Evolutionary conservation across 163 green algal species (phyloP).

Genomic region (Chlorella variabilis): DNA sequence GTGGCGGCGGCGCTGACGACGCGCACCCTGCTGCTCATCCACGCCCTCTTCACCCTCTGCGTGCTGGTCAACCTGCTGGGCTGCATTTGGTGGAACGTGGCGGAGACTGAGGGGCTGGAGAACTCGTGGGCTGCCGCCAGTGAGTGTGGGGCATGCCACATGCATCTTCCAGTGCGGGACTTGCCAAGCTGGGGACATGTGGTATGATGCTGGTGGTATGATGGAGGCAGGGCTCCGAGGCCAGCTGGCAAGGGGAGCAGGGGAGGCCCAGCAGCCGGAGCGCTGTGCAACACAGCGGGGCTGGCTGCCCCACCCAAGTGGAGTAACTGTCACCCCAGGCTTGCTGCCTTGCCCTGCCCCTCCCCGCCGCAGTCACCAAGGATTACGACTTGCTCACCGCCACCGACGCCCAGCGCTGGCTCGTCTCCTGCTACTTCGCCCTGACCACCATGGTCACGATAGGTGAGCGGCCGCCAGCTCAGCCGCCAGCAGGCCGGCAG

Average conservation of each 20-base stretch:
- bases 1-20: not conserved
- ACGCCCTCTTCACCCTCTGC: constrained; percentile 19
- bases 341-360: not conserved
- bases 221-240: too few relatives aligned
- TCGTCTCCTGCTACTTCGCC: constrained; percentile 37
- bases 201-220: too few relatives aligned
- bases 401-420: constrained; percentile 3
- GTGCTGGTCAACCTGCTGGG: constrained; percentile 39
- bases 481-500: too few relatives aligned
- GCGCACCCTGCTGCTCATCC: constrained; percentile 15
- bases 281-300: too few relatives aligned
- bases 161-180: not conserved
- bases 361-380: constrained; percentile 1
- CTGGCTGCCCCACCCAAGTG: too few relatives aligned
- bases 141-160: not conserved
- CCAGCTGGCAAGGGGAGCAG: too few relatives aligned
- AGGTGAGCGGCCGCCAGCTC: too few relatives aligned
- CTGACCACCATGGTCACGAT: constrained; percentile 37
- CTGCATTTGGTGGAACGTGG: constrained; percentile 41
- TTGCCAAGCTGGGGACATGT: not conserved
- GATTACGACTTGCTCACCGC: constrained; percentile 5
- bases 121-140: constrained; percentile 23
- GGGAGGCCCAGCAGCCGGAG: too few relatives aligned
- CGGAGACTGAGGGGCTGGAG: constrained; percentile 23
- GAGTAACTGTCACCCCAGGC: too few relatives aligned